Evolutionary conservation across 176 grass and related monocot genomes (phyloP).

Genomic region (Puccinellia tenuiflora): DNA sequence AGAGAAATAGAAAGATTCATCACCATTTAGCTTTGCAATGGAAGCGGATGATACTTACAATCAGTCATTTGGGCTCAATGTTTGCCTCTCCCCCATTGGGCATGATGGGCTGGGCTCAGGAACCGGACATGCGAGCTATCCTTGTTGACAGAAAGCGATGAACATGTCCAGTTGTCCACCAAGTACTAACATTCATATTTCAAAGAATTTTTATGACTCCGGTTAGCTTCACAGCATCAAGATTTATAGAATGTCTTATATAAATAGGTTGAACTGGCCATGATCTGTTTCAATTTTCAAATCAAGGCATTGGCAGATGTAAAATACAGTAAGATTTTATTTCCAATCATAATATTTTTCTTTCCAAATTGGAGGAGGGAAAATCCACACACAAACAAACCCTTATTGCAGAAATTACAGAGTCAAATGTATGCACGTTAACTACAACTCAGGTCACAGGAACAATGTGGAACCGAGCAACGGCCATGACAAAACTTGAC

Average conservation of each 20-base stretch:
- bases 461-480: not conserved
- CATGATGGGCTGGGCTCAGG: not conserved
- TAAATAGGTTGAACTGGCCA: not conserved
- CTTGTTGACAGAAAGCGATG: not conserved
- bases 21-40: not conserved
- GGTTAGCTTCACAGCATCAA: not conserved
- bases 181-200: not conserved
- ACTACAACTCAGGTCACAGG: slow-evolving; percentile 8
- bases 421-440: slow-evolving; percentile 5
- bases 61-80: slow-evolving; percentile 5
- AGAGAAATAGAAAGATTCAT: slow-evolving; percentile 10
- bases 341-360: not conserved
- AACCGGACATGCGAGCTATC: not conserved
- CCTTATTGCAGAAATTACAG: slow-evolving; percentile 19
- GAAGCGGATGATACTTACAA: not conserved
- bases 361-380: slow-evolving; percentile 11
- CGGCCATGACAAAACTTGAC: slow-evolving; percentile 15
- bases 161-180: not conserved
- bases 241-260: not conserved
- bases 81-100: not conserved
- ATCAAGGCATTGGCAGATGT: not conserved
- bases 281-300: not conserved
- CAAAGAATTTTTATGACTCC: not conserved
- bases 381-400: not conserved
- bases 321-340: slow-evolving; percentile 9